Evolutionary conservation across 108 stramenopile species (phyloP).

Genomic region (Phaeodactylum tricornutum): DNA sequence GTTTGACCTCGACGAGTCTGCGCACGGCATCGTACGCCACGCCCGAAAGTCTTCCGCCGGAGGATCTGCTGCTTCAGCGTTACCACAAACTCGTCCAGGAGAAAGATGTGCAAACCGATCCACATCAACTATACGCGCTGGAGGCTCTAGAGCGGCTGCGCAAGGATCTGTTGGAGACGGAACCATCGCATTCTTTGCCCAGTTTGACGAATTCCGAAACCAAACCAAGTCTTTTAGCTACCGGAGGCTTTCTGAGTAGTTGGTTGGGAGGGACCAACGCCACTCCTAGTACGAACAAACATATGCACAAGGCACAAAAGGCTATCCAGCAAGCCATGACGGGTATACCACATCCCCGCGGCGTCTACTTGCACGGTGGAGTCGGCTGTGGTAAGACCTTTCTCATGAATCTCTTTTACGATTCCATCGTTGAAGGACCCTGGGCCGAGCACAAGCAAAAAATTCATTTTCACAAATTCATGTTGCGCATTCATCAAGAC

Average conservation of each 20-base stretch:
- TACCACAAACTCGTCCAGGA: constrained; percentile 21
- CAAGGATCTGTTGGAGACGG: constrained; percentile 20
- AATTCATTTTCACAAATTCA: constrained; percentile 98
- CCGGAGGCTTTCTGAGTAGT: not conserved
- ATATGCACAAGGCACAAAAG: not conserved
- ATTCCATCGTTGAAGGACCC: constrained; percentile 30
- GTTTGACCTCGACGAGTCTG: too few species aligned
- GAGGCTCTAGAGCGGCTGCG: constrained; percentile 57
- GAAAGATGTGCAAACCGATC: constrained; percentile 33
- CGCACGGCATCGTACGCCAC: too few species aligned
- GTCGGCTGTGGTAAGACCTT: constrained; percentile 97
- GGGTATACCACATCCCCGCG: too few species aligned
- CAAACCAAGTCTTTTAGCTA: not conserved
- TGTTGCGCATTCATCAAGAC: constrained; percentile 79
- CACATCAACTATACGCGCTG: constrained; percentile 51
- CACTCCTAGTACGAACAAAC: not conserved
- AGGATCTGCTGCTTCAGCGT: not conserved
- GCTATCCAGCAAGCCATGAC: not conserved
- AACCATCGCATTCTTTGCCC: not conserved
- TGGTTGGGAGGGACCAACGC: not conserved
- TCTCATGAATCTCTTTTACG: constrained; percentile 91
- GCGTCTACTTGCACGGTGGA: constrained; percentile 86
- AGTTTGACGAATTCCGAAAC: constrained; percentile 4
- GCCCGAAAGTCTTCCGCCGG: too few species aligned
- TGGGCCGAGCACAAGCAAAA: constrained; percentile 61